Percentiles rank a stretch among this genome's conserved stretches.
Evolutionary conservation across 2,329 filamentous ascomycete species (phyloP).

Genomic region (Monosporascus sp.): DNA sequence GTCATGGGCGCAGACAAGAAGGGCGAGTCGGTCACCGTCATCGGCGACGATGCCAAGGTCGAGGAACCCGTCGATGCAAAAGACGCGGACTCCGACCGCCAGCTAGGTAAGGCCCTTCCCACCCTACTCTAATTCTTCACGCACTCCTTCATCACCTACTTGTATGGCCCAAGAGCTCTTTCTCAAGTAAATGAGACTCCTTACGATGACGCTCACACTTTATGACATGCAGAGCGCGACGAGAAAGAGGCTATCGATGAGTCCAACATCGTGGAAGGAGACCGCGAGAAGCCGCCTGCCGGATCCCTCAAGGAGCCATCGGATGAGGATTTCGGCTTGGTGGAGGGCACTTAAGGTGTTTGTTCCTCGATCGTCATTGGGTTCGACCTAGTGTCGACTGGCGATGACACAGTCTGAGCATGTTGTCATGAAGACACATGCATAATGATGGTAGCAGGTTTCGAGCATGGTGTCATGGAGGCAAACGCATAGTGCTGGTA

Average conservation of each 20-base stretch:
- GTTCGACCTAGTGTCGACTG: too few species aligned
- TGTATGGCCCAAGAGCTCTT: too few species aligned
- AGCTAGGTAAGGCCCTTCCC: conserved; percentile 9
- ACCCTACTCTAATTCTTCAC: too few species aligned
- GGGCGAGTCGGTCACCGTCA: conserved; percentile 6
- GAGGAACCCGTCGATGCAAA: conserved; percentile 10
- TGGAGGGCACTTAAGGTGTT: not conserved
- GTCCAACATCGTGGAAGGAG: conserved; percentile 24
- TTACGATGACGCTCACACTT: too few species aligned
- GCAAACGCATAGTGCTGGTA: too few species aligned
- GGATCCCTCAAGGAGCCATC: conserved; percentile 21
- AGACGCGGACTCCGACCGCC: conserved; percentile 8
- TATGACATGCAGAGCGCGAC: conserved; percentile 16
- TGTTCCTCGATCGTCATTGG: too few species aligned
- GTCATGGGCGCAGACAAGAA: conserved; percentile 5
- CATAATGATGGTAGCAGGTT: too few species aligned
- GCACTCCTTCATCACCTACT: too few species aligned
- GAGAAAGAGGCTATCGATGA: conserved; percentile 28
- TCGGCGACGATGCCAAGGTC: conserved; percentile 9
- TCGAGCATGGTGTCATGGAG: too few species aligned
- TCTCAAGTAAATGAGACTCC: too few species aligned
- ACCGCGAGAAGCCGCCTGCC: conserved; percentile 20
- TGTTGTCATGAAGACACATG: too few species aligned
- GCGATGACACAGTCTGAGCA: too few species aligned
- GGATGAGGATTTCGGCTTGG: conserved; percentile 16